phyloP scores from a whole-genome alignment of 164 flowering plant species.

The Annona cherimola region DNA sequence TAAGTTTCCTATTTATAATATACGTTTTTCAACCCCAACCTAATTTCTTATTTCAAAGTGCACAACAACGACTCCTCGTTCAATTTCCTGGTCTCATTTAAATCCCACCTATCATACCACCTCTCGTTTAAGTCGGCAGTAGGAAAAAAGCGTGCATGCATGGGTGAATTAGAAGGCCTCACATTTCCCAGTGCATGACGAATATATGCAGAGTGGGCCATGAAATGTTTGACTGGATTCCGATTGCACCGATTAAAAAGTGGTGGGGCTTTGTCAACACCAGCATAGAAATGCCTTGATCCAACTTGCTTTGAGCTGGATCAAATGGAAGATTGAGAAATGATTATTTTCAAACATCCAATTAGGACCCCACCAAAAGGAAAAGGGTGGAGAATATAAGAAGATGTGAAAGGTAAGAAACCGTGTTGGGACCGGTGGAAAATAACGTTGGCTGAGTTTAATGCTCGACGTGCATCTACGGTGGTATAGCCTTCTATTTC shows the following conservation, averaged over 20 bases:
- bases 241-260: background rate
- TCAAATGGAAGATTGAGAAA: background rate
- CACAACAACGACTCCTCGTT: no score
- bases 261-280: conserved; percentile 9
- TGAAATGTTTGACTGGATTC: no score
- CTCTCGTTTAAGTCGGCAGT: no score
- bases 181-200: no score
- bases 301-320: conserved; percentile 17
- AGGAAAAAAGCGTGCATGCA: no score
- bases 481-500: background rate
- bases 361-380: background rate
- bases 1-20: no score
- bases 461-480: background rate
- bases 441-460: background rate
- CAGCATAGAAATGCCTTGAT: conserved; percentile 12
- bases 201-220: no score
- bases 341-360: conserved; percentile 10
- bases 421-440: background rate
- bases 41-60: no score
- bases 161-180: no score
- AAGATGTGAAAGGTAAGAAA: conserved; percentile 1
- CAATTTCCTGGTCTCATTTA: no score
- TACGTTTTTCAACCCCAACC: no score
- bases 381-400: conserved; percentile 4
- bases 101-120: no score